Base-by-base conservation (phyloP, 208 protist genomes). In the Leptomonas pyrrhocoris region DNA sequence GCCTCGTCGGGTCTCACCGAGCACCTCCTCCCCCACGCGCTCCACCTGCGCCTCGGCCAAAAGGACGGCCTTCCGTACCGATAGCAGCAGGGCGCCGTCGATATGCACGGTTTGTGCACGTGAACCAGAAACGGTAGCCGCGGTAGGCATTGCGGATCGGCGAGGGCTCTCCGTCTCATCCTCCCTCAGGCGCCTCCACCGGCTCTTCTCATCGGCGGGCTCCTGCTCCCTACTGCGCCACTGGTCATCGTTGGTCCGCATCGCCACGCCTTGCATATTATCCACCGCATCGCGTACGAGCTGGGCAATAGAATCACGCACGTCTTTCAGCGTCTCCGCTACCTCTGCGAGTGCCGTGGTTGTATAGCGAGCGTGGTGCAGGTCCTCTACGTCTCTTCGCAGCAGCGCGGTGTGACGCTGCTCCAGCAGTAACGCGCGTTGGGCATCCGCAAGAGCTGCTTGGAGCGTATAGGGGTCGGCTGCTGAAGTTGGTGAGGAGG, bases 21-120 rank as follows among this genome's bases (percentile, higher is more conserved):
- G 28, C 15, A 76, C 42, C n/a, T 53, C 43, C 5, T 59, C 28
- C 8, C 70, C 57, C 9, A 69, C 70, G 23, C 65, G 70, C 57
- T 89, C 70, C 45, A 85, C 75, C 59, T 86, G 76, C 15, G 81
- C 62, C 71, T 94, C 89, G 8, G 83, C 77, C 43, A 83, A 80
- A 34, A 87, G 42, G 0, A 76, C 86, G 8, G 82, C 73, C 19
- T 57, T 70, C 34, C 63, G 81, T 27, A 92, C 71, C 7, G 75
- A 77, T 6, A 79, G 62, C 51, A 91, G 21, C 50, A 90, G 81
- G 0, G 72, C n/a, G 0, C 21, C 2, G 25, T 75, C 61, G 2
- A 68, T 21, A 0, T 48, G 38, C 23, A 19, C 43, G 43, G 43
- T 12, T 2, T 15, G 43, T 19, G 7, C 18, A 12, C 43, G 11